These are phyloP conservation scores for Nissolia schottii DNA, from an alignment of 306 rosid species.

Conservation along the genomic window DNA sequence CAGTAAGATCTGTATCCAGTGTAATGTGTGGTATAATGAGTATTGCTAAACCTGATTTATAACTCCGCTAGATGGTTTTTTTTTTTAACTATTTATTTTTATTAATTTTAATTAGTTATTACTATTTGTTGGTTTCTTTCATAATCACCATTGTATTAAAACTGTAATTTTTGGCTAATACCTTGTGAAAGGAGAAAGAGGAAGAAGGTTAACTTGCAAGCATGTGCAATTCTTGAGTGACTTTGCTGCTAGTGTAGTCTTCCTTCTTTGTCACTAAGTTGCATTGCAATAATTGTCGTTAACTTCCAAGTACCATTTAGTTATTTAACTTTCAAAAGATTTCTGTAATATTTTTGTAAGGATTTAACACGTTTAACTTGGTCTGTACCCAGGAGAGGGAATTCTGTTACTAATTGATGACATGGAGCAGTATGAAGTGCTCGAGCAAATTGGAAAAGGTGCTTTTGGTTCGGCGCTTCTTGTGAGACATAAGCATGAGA, in stretches of 20 bases:
- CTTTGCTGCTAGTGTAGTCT: slow-evolving; percentile 30
- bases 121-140: slow-evolving; percentile 4
- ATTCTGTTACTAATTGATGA: slow-evolving; percentile 19
- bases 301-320: neutral
- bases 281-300: slow-evolving; percentile 1
- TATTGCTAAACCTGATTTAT: slow-evolving; percentile 6
- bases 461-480: slow-evolving; percentile 99
- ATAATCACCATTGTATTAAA: slow-evolving; percentile 5
- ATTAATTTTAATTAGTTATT: neutral
- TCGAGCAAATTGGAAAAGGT: slow-evolving; percentile 99
- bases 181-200: slow-evolving; percentile 8
- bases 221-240: slow-evolving; percentile 32
- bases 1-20: neutral
- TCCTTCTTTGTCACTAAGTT: slow-evolving; percentile 21
- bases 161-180: slow-evolving; percentile 12
- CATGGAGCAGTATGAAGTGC: slow-evolving; percentile 95
- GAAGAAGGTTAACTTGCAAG: slow-evolving; percentile 6
- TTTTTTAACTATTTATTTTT: neutral
- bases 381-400: slow-evolving; percentile 37
- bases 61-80: neutral
- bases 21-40: neutral
- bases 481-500: slow-evolving; percentile 96
- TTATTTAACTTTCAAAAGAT: neutral
- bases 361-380: slow-evolving; percentile 27
- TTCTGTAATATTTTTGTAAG: neutral